Evolutionary conservation across 495 filamentous ascomycete genomes (phyloP), one percentile per base, ranked within the genome.

Genomic region (Penicillium tannophilum): DNA sequence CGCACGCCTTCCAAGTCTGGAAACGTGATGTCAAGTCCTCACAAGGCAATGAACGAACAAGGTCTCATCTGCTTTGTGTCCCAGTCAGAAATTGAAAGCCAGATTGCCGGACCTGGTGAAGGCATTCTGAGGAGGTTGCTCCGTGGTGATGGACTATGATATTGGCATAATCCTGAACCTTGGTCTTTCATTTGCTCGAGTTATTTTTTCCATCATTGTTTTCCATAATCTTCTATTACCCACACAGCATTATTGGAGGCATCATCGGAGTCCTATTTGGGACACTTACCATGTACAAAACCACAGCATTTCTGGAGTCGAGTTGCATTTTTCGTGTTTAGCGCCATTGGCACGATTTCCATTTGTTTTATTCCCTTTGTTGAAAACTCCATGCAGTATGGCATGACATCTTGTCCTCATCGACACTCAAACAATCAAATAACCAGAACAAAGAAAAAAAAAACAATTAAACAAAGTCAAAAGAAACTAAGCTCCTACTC

Each of bases 21-120:
- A 3, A 80, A 75, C 60, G 79, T 76, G 20, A 64, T 69, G 3
- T 67, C 71, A 6, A 78, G 76, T 9, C 75, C 78, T n/a, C 76
- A 70, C 42, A 79, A 65, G 66, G 66, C 65, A 60, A 75, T 69
- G 71, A 88, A 91, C 58, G 91, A 92, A 62, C 87, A 85, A 70
- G 82, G 85, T 35, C 82, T 93, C 30, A 84, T 86, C 14, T 89
- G 89, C 67, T 90, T 88, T 72, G 88, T 93, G 11, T 86, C 89
- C 6, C 88, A 90, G 64, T 86, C 80, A 62, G 91, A 95, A 72
- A 78, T 95, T 47, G 83, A 89, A 63, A 74, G 76, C 26, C 89
- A 88, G 35, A 82, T 92, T 49, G 85, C 85, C 28, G 89, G 90
- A 10, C 77, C 86, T 3, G 90, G 90, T 11, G 79, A 80, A 45